Base-by-base conservation (phyloP, 2,329 filamentous ascomycete species). In the Colletotrichum sidae region DNA sequence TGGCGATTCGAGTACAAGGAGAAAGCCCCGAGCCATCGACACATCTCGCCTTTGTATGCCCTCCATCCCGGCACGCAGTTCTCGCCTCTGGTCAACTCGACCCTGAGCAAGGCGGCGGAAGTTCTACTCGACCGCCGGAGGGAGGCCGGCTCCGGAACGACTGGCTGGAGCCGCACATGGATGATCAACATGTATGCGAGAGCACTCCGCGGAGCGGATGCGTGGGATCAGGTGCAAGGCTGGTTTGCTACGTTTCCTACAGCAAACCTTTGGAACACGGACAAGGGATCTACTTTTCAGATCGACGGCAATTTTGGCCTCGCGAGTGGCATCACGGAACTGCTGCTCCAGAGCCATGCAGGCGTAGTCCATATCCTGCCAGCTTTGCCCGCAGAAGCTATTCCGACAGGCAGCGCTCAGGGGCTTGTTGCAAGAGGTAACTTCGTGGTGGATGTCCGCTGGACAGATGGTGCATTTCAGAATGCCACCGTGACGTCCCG, bases 231-330 rank as follows among this genome's bases (percentile, higher is more conserved):
- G 53, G 63, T 79, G 4, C 71, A 78, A n/a, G 69, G 71, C 15
- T 72, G 80, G 35, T 61, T 83, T 39, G 70, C 71, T 6, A 71
- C 72, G 2, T 79, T 76, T 13, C 80, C 79, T 1, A 69, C 79
- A n/a, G 72, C 76, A 2, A 82, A 82, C 64, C 70, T 83, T 34
- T 73, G 80, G 50, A 76, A 74, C 6, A 76, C 80, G 41, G 45
- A 60, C 53, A 54, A 55, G 11, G 70, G 67, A 13, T 55, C 41
- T 5, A 69, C 67, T 13, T 83, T 84, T 68, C 82, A 84, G 69
- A 81, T 83, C 8, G 83, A 84, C 65, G 82, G 82, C 1, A 84
- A 84, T 66, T 81, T 82, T 64, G 82, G 82, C 1, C 77, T 79
- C 15, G 76, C 77, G 1, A 77, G 79, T 8, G 81, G 77, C 5